Evolutionary conservation across 495 filamentous ascomycete genomes (phyloP), one percentile per base, ranked within the genome.

Genomic region (Aspergillus conjunctus): DNA sequence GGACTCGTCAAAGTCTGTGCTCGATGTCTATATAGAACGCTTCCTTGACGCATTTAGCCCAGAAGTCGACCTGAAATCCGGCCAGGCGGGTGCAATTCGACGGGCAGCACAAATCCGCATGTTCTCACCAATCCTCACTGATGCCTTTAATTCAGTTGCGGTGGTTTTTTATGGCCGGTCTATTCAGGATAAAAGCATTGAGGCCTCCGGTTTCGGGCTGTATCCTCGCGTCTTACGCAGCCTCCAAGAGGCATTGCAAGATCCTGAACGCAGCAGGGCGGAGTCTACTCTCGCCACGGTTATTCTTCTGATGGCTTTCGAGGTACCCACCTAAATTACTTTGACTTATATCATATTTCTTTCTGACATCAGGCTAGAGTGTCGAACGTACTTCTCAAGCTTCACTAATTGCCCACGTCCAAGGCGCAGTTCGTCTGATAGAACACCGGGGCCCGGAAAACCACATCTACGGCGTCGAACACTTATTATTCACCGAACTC

Each of bases 31-130:
- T 46, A 73, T 80, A 11, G 73, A 78, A 58, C 73, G 77, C 2
- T 80, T 80, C 30, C 71, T 80, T 1, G 77, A 80, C 52, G 77
- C 77, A 8, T 80, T 80, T 26, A 77, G 74, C 52, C 77, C 77
- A 0, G 66, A 77, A 41, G 76, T 78, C 8, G 72, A 77, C 26
- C 53, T 62, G 8, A 77, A 76, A 33, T 68, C 72, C 9, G 77
- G 77, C 7, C 70, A 71, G 21, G 76, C 77, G 8, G 77, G 76
- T 32, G 77, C 77, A 7, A 54, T 78, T 17, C 71, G 77, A 22
- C 72, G 73, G 15, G 77, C 76, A 6, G 77, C 77, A 0, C 68
- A 64, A 20, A 77, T 78, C 51, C 74, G 77, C 51, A 78, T 78
- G 75, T 78, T 77, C 26, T 77, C 74, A 0, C 77, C 77, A 1